Evolutionary conservation across 2,329 filamentous ascomycete genomes (phyloP), one percentile per base, ranked within the genome.

Genomic region (Moelleriella libera): DNA sequence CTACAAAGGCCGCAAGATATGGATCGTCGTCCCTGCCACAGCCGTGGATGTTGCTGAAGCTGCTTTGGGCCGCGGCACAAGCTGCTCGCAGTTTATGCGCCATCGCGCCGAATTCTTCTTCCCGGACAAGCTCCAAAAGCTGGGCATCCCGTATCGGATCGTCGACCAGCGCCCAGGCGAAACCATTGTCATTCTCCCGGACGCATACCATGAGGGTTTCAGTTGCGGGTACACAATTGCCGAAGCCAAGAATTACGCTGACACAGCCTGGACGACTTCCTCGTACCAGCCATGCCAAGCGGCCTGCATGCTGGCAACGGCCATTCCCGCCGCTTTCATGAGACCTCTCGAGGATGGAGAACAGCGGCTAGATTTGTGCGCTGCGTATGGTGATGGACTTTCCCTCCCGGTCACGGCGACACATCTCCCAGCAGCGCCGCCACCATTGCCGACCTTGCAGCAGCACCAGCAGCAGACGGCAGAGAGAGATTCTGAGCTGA

Each of bases 41-140:
- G 61, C 60, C 12, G 60, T 67, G 31, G 57, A 63, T 41, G 32
- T 60, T 30, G 62, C 63, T 6, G 64, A 67, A 48, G 51, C 57
- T 42, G 59, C 58, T 4, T 55, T 67, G 14, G 61, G 59, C 8
- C 58, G 64, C 31, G 58, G 57, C 31, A 49, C 48, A 28, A 57
- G 56, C 48, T 67, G 64, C 47, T 66, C 64, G 5, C 64, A 67
- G 47, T 67, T 67, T 46, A 67, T 67, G 64, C 62, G 64, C 21
- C 64, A 67, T 52, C 58, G 64, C 41, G 64, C 64, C 37, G 64
- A 66, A 50, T 67, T 67, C 51, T 61, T 67, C 53, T 67, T 67
- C 46, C 64, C 64, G 2, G 60, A 65, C 31, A 64, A 64, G 49
- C 62, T 67, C 2, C 55, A 63, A n/a, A 63, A 62, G 50, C 56